phyloP scores from a whole-genome alignment of 2,329 filamentous ascomycete species.

The Colletotrichum sp. region DNA sequence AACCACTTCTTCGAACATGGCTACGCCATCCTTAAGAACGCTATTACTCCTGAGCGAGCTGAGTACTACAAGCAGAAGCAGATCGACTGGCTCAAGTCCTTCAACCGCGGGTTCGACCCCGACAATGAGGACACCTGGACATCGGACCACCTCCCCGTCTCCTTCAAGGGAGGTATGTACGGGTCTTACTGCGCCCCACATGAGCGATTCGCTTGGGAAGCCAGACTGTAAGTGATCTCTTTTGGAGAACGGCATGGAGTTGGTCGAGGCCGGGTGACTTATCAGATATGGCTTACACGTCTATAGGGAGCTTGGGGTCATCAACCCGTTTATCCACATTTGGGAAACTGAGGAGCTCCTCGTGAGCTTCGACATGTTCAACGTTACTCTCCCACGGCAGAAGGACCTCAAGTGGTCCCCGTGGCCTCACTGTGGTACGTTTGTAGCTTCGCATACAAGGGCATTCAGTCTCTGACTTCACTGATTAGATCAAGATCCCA shows the following conservation, averaged over 20 bases:
- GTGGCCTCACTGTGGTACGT: slow-evolving; percentile 3
- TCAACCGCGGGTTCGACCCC: slow-evolving; percentile 42
- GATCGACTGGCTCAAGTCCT: slow-evolving; percentile 47
- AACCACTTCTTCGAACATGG: slow-evolving; percentile 46
- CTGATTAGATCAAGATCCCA: slow-evolving; percentile 35
- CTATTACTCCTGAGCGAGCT: slow-evolving; percentile 39
- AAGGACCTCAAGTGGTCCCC: slow-evolving; percentile 5
- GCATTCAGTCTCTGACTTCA: accelerated
- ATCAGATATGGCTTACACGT: background rate
- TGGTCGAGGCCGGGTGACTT: background rate
- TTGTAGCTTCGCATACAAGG: background rate
- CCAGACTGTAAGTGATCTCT: slow-evolving; percentile 27
- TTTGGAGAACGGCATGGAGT: too few species aligned
- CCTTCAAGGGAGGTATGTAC: slow-evolving; percentile 50
- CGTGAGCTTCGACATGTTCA: slow-evolving; percentile 37
- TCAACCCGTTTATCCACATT: slow-evolving; percentile 44
- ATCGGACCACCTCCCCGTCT: slow-evolving; percentile 44
- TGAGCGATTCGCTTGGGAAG: slow-evolving; percentile 49
- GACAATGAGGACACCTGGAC: slow-evolving; percentile 44
- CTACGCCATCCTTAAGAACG: slow-evolving; percentile 44
- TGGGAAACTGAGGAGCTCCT: slow-evolving; percentile 37
- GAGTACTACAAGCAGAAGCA: slow-evolving; percentile 43
- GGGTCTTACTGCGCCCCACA: slow-evolving; percentile 41
- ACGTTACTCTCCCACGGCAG: slow-evolving; percentile 41
- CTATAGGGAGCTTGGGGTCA: slow-evolving; percentile 37